Evolutionary conservation across 371 early-diverging fungal genomes (phyloP).

Genomic region (Rhizomucor pusillus): DNA sequence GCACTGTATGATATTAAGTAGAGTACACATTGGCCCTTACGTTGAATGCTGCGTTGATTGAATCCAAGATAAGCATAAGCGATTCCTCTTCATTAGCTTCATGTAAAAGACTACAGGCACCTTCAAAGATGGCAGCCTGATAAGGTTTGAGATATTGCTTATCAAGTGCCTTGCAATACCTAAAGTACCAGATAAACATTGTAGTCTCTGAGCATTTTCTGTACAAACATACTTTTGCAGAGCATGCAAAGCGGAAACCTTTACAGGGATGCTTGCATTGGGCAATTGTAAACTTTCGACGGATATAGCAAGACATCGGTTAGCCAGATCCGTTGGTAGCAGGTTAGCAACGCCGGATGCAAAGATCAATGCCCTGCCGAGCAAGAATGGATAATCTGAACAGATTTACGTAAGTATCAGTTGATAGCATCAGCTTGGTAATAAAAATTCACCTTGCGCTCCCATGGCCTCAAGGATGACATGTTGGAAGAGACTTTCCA

Average conservation of each 20-base stretch:
- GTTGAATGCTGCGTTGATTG: conserved; percentile 68
- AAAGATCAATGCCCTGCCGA: conserved; percentile 88
- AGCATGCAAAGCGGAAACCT: conserved; percentile 81
- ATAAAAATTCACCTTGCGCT: conserved; percentile 39
- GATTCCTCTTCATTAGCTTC: conserved; percentile 70
- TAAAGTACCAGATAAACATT: conserved; percentile 7
- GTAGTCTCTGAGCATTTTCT: background rate
- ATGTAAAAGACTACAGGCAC: conserved; percentile 60
- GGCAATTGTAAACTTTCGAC: conserved; percentile 66
- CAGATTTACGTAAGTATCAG: conserved; percentile 14
- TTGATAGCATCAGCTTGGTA: background rate
- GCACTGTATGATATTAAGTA: background rate
- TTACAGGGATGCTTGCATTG: conserved; percentile 61
- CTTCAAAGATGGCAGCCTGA: conserved; percentile 70
- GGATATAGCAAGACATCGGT: conserved; percentile 71
- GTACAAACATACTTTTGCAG: conserved; percentile 51
- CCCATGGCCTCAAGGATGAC: conserved; percentile 73
- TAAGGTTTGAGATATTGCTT: conserved; percentile 58
- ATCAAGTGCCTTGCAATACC: conserved; percentile 64
- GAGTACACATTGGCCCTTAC: conserved; percentile 21
- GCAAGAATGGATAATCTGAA: conserved; percentile 75
- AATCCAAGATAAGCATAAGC: conserved; percentile 78
- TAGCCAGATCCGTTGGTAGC: conserved; percentile 64
- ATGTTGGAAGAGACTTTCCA: conserved; percentile 77
- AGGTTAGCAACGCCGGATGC: conserved; percentile 77